Base-by-base conservation (phyloP, 2,329 filamentous ascomycete genomes). In the Penicillium rolfsii region DNA sequence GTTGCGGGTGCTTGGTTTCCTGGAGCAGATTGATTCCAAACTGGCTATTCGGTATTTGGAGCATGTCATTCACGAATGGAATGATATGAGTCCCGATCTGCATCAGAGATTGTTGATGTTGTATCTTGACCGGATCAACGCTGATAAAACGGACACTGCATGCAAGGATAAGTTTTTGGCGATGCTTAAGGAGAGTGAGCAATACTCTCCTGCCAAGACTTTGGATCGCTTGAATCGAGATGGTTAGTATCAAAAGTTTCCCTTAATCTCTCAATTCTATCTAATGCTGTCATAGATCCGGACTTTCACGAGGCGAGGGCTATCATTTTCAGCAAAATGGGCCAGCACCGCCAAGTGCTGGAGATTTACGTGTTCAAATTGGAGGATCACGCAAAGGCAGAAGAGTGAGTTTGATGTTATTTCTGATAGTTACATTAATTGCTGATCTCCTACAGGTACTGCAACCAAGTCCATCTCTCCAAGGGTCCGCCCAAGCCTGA, bases 321-420 rank as follows among this genome's bases (percentile, higher is more conserved):
- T 6, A 89, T 98, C 48, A 89, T 98, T 22, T 85, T 98, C 41
- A 93, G 91, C 76, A 96, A 95, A 69, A 97, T 98, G 91, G 92
- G 91, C 6, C 90, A 94, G 70, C 93, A 99, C 79, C 93, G 92
- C 73, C 93, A 98, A 77, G 95, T 95, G 0, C 81, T 99, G n/a
- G 90, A 95, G 73, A 97, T 99, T 55, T 99, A 97, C 74, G 94
- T 98, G 30, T 99, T 97, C 79, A 95, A 94, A 75, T 86, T 99
- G 75, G 82, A 90, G 67, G 89, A 97, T 74, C 94, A 91, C 64
- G 81, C 80, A 12, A 98, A 97, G 77, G 95, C 95, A 35, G 95
- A 99, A 84, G 92, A 97, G 89, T 97, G 80, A 63, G 87, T 82
- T 50, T 14, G 38, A 43, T 30, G 52, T 28, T 28, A 14, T 24